Percentiles rank a stretch among this genome's conserved stretches.
Evolutionary conservation across 2,329 filamentous ascomycete species (phyloP).

Genomic region (Scedosporium aurantiacum): DNA sequence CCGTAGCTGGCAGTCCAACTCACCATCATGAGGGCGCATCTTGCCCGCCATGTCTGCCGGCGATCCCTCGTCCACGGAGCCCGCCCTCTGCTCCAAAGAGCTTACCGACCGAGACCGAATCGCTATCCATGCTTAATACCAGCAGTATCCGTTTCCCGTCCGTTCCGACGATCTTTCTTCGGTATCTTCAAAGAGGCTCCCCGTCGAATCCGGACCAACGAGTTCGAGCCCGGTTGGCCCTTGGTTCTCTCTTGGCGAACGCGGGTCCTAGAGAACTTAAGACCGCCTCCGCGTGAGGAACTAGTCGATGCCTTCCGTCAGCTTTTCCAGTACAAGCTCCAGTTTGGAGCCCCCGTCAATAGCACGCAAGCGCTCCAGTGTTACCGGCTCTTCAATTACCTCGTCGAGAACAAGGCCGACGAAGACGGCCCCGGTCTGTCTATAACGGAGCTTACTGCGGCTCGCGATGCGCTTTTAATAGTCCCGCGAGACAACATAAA

Average conservation of each 20-base stretch:
- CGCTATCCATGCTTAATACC: not conserved
- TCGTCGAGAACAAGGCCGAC: slow-evolving; percentile 29
- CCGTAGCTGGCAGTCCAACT: slow-evolving; percentile 3
- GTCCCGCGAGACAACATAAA: slow-evolving; percentile 30
- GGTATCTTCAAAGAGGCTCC: slow-evolving; percentile 50
- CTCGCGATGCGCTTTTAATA: slow-evolving; percentile 31
- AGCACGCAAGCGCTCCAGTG: slow-evolving; percentile 52
- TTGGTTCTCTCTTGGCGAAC: slow-evolving; percentile 58
- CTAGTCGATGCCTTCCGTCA: slow-evolving; percentile 53
- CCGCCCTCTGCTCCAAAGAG: not conserved
- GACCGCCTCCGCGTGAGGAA: slow-evolving; percentile 52
- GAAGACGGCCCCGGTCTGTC: slow-evolving; percentile 21
- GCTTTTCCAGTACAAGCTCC: slow-evolving; percentile 49
- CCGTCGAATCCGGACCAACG: slow-evolving; percentile 47
- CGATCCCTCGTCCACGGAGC: slow-evolving; percentile 21
- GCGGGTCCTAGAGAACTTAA: slow-evolving; percentile 49
- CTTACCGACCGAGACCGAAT: not conserved
- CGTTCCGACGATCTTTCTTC: slow-evolving; percentile 39
- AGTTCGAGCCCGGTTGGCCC: slow-evolving; percentile 60
- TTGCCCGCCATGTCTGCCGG: slow-evolving; percentile 33
- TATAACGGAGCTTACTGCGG: slow-evolving; percentile 31
- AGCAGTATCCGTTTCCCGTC: not conserved
- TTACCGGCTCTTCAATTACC: slow-evolving; percentile 47
- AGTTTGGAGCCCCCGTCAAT: slow-evolving; percentile 41
- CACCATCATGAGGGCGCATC: slow-evolving; percentile 31